Evolutionary conservation across 306 rosid genomes (phyloP).

Genomic region (cucumber (Cucumis sativus)): Cucumber_9930_V3 NC_026661.2:19954001-19954500

Average conservation of each 20-base stretch:
- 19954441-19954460: not conserved
- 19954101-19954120: not conserved
- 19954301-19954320: conserved; percentile 53
- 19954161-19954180: not conserved
- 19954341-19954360: conserved; percentile 98
- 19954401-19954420: conserved; percentile 87
- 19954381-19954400: conserved; percentile 70
- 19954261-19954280: conserved; percentile 37
- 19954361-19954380: conserved; percentile 94
- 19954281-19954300: conserved; percentile 36
- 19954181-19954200: not conserved
- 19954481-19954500: not conserved
- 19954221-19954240: conserved; percentile 25
- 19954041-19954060: not conserved
- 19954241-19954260: conserved; percentile 9
- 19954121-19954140: not conserved
- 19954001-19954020: not conserved
- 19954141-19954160: not conserved
- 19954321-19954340: conserved; percentile 85
- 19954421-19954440: not conserved
- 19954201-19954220: not conserved
- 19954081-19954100: not conserved
- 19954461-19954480: not conserved
- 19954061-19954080: not conserved
- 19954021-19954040: not conserved